Conservation (phyloP, 2,329 filamentous ascomycete genomes). For the Curvularia eragrostidis region DNA sequence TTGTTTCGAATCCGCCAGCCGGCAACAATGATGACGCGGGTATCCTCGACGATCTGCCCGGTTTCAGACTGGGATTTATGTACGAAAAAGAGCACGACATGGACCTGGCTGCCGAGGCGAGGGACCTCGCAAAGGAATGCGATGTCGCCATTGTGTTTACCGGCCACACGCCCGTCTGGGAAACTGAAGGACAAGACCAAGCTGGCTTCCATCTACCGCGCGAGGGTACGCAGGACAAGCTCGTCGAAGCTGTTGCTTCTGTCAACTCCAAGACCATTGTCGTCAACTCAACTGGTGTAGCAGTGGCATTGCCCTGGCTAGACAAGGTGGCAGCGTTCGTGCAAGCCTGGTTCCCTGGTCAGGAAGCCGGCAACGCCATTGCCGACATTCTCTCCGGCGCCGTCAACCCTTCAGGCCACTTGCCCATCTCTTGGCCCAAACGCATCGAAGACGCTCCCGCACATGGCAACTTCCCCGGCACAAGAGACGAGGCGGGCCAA, state of each 20-base stretch:
- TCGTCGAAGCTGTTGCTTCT: conserved; percentile 69
- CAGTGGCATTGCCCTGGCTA: conserved; percentile 73
- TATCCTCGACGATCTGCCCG: conserved; percentile 41
- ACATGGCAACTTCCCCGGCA: conserved; percentile 50
- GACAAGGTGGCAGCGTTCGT: conserved; percentile 52
- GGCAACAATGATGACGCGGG: conserved; percentile 46
- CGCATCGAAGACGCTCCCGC: conserved; percentile 46
- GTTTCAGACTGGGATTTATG: conserved; percentile 47
- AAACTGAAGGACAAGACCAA: conserved; percentile 68
- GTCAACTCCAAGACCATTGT: conserved; percentile 74
- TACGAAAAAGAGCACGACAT: conserved; percentile 36
- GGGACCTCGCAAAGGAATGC: conserved; percentile 35
- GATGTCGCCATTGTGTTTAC: conserved; percentile 45
- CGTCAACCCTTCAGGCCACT: conserved; percentile 49
- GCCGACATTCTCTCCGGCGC: conserved; percentile 51
- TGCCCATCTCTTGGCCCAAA: conserved; percentile 51
- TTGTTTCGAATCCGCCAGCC: conserved; percentile 65
- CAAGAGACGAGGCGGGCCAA: conserved; percentile 57
- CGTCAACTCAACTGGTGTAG: conserved; percentile 79
- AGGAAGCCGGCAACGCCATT: conserved; percentile 53
- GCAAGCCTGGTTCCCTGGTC: conserved; percentile 53
- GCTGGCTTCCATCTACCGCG: conserved; percentile 60
- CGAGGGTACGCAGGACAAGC: conserved; percentile 63
- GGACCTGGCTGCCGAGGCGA: conserved; percentile 37
- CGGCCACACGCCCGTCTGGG: conserved; percentile 45